Conservation (phyloP, 441 rosid genomes). For the Sinapis alba region DNA sequence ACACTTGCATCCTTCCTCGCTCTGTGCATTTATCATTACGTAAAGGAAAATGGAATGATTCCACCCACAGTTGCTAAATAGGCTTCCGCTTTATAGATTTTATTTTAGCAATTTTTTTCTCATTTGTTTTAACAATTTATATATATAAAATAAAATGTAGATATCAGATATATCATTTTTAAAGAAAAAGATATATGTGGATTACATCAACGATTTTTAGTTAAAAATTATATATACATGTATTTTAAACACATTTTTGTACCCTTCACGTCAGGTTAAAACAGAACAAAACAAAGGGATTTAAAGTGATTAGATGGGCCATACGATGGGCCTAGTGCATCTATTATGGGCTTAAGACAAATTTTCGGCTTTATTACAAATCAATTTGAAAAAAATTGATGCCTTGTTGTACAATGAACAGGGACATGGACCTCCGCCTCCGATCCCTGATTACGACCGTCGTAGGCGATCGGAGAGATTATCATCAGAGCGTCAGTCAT, state of each 20-base stretch:
- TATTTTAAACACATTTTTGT: background rate
- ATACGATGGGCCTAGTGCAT: slow-evolving; percentile 2
- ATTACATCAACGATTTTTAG: background rate
- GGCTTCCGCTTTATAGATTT: background rate
- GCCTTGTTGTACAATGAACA: slow-evolving; percentile 21
- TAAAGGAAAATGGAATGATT: background rate
- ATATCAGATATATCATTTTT: background rate
- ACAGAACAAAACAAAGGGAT: background rate
- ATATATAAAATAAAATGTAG: background rate
- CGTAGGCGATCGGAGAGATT: slow-evolving; percentile 25
- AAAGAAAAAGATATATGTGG: background rate
- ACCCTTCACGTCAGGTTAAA: background rate
- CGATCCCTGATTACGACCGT: slow-evolving; percentile 15
- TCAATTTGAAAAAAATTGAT: background rate
- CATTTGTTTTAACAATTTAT: background rate
- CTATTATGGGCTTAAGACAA: slow-evolving; percentile 14
- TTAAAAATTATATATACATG: background rate
- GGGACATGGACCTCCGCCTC: slow-evolving; percentile 26
- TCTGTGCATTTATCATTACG: slow-evolving; percentile 25
- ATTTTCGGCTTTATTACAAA: background rate
- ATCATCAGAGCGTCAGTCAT: slow-evolving; percentile 17
- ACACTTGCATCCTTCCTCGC: background rate
- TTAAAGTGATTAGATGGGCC: background rate
- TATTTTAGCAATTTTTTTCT: background rate
- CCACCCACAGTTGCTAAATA: slow-evolving; percentile 3